Percentiles rank a stretch among this genome's conserved stretches.
These are phyloP conservation scores for Colletotrichum godetiae DNA, from an alignment of 2,329 filamentous ascomycete species.

Conservation along the genomic window DNA sequence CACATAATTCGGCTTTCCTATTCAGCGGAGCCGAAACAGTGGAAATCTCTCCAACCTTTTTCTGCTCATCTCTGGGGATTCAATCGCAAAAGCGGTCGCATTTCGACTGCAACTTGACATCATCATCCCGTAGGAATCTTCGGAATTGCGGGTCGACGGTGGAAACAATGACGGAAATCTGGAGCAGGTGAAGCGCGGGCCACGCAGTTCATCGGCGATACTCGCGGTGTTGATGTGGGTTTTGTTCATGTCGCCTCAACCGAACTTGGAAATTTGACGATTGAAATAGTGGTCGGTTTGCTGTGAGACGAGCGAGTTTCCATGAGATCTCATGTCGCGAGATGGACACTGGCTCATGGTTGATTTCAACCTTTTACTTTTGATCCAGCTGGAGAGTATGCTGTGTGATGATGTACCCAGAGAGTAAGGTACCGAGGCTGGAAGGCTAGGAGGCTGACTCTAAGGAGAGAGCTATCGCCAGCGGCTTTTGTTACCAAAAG, in stretches of 20 bases:
- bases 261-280: background rate
- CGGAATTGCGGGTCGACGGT: conserved; percentile 23
- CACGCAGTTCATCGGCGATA: conserved; percentile 14
- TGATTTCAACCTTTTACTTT: no score
- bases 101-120: conserved; percentile 24
- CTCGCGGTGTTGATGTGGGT: background rate
- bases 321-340: background rate
- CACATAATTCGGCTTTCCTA: background rate
- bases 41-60: background rate
- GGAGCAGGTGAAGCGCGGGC: conserved; percentile 14
- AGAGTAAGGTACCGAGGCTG: background rate
- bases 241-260: background rate
- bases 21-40: background rate
- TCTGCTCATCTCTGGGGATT: background rate
- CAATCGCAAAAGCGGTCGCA: background rate
- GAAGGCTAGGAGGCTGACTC: no score
- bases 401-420: background rate
- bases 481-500: no score
- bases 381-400: background rate
- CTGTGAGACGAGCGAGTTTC: background rate
- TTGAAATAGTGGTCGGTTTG: background rate
- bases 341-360: background rate
- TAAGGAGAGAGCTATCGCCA: no score
- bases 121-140: background rate
- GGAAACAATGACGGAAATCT: conserved; percentile 33